Conservation (phyloP, 371 early-diverging fungal genomes). For the Circinella minor region DNA sequence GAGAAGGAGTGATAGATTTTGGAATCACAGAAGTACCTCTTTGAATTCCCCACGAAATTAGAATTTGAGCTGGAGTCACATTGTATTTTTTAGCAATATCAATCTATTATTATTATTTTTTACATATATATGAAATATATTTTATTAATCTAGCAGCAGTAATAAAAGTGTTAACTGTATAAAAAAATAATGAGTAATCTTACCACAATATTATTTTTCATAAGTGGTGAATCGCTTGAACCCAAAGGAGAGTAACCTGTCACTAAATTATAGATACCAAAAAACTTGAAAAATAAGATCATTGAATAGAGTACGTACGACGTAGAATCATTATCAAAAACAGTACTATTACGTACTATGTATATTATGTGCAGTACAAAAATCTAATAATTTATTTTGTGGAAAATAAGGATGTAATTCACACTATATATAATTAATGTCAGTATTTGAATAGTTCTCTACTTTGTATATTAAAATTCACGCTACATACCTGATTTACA, state of each 20-base stretch:
- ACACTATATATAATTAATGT: conserved; percentile 33
- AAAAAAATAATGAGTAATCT: background rate
- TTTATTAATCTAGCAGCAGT: no score
- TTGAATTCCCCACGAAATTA: conserved; percentile 77
- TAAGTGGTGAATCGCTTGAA: conserved; percentile 42
- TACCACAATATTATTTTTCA: conserved; percentile 52
- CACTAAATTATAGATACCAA: conserved; percentile 15
- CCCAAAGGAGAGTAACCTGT: conserved; percentile 81
- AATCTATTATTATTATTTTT: conserved; percentile 20
- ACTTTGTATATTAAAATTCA: background rate
- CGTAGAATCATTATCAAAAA: background rate
- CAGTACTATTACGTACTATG: conserved; percentile 26
- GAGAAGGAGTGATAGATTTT: conserved; percentile 51
- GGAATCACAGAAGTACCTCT: conserved; percentile 59
- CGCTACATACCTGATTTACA: conserved; percentile 58
- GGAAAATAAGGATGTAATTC: conserved; percentile 85
- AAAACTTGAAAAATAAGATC: background rate
- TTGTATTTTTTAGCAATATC: conserved; percentile 66
- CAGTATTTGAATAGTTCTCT: conserved; percentile 5
- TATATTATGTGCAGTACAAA: conserved; percentile 58
- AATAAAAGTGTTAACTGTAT: no score
- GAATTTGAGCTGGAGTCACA: conserved; percentile 75
- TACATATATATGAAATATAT: background rate
- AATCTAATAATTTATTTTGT: conserved; percentile 62
- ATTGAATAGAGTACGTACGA: background rate